Percentiles rank a stretch among this genome's conserved stretches.
These are phyloP conservation scores for Areca catechu DNA, from an alignment of 176 grass and related monocot genomes.

Conservation along the genomic window DNA sequence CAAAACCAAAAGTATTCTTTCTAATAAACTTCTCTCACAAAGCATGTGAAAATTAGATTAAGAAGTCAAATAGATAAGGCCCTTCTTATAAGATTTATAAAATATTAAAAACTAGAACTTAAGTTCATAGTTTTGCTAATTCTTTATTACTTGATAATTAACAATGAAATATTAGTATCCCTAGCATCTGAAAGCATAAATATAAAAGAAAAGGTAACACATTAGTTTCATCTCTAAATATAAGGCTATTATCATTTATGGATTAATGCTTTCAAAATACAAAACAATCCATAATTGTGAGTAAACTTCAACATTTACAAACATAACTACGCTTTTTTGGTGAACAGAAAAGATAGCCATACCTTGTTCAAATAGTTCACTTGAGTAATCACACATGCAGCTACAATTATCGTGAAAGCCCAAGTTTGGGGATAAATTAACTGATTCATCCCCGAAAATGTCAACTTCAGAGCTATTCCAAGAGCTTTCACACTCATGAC, in stretches of 20 bases:
- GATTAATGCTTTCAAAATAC: background rate
- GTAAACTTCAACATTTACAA: background rate
- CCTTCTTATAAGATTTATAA: too few relatives aligned
- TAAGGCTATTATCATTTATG: background rate
- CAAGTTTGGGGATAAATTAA: conserved; percentile 74
- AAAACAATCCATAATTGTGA: background rate
- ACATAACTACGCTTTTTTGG: background rate
- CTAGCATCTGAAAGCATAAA: too few relatives aligned
- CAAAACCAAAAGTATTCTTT: too few relatives aligned
- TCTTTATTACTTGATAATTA: too few relatives aligned
- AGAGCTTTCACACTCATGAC: conserved; percentile 92
- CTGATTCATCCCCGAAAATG: conserved; percentile 77
- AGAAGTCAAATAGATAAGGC: too few relatives aligned
- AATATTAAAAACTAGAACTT: too few relatives aligned
- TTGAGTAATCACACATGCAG: conserved; percentile 65
- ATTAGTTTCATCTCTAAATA: too few relatives aligned
- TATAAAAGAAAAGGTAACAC: too few relatives aligned
- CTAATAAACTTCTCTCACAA: too few relatives aligned
- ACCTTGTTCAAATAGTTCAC: conserved; percentile 95
- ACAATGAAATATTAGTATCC: too few relatives aligned
- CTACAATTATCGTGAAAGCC: conserved; percentile 55
- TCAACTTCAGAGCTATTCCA: conserved; percentile 82
- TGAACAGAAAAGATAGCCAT: conserved; percentile 4
- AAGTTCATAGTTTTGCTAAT: too few relatives aligned
- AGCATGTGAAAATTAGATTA: too few relatives aligned